A percentile compares a stretch with the other conserved stretches of the same genome.
phyloP scores from a whole-genome alignment of 176 grass and related monocot species.

The Bonia amplexicaulis region DNA sequence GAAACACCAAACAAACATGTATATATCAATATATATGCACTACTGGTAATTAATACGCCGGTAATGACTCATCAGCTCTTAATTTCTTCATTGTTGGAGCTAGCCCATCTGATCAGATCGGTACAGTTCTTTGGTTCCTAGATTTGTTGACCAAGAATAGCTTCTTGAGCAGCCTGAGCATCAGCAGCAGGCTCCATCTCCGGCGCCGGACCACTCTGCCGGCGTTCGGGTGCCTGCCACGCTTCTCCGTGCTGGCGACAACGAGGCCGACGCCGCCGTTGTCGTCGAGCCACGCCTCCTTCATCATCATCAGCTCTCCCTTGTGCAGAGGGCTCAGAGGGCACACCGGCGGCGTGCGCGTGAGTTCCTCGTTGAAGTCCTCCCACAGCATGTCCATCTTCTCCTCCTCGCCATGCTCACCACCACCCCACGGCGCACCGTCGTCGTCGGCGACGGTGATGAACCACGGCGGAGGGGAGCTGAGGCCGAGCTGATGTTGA shows the following conservation, averaged over 20 bases:
- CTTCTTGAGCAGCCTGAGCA: constrained; percentile 84
- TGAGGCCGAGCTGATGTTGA: not conserved
- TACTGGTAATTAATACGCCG: not conserved
- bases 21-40: constrained; percentile 12
- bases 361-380: constrained; percentile 90
- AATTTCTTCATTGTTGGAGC: not conserved
- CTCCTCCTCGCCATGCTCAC: constrained; percentile 35
- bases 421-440: not conserved
- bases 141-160: constrained; percentile 59
- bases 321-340: constrained; percentile 41
- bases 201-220: constrained; percentile 57
- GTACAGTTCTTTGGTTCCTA: constrained; percentile 31
- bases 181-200: constrained; percentile 54
- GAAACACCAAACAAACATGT: not conserved
- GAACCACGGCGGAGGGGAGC: constrained; percentile 30
- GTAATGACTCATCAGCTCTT: not conserved
- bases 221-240: not conserved
- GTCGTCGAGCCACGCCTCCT: constrained; percentile 17
- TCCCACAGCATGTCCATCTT: constrained; percentile 99
- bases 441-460: not conserved
- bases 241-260: not conserved
- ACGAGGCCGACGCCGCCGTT: not conserved
- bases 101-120: constrained; percentile 12
- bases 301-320: constrained; percentile 14
- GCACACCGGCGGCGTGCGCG: constrained; percentile 37